phyloP scores from a whole-genome alignment of 2,329 filamentous ascomycete species.

The Huntiella decipiens region DNA sequence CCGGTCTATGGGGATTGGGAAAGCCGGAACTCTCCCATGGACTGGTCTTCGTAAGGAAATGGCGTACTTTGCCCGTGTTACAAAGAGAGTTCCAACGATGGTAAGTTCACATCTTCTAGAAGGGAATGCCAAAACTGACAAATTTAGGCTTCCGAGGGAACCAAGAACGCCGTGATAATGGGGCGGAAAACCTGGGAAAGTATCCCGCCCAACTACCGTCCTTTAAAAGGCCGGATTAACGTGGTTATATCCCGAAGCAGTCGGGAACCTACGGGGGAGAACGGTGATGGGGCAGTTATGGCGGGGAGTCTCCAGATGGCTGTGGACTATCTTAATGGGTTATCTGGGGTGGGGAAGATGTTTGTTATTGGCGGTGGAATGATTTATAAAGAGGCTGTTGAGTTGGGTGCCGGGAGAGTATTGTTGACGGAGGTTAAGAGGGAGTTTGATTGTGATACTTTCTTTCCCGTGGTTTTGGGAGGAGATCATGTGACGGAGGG shows the following conservation, averaged over 20 bases:
- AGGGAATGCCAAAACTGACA: neutral
- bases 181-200: conserved; percentile 93
- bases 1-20: conserved; percentile 76
- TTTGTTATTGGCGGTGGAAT: conserved; percentile 85
- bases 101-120: conserved; percentile 14
- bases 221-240: conserved; percentile 63
- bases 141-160: conserved; percentile 17
- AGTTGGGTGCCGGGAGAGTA: conserved; percentile 33
- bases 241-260: conserved; percentile 52
- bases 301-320: conserved; percentile 30
- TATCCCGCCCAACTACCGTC: conserved; percentile 61
- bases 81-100: conserved; percentile 40
- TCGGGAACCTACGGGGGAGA: too few species aligned
- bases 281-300: too few species aligned
- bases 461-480: conserved; percentile 44
- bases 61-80: conserved; percentile 85
- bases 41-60: conserved; percentile 76
- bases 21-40: conserved; percentile 67
- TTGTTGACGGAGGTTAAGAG: conserved; percentile 49
- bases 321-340: conserved; percentile 24
- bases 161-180: conserved; percentile 73
- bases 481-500: conserved; percentile 17
- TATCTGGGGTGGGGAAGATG: conserved; percentile 27
- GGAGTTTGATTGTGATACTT: conserved; percentile 60
- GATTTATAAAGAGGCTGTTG: conserved; percentile 59